Percentiles rank a stretch among this genome's conserved stretches.
These are phyloP conservation scores for Paramecium sexaurelia DNA, from an alignment of 73 alveolate genomes.

Conservation along the genomic window DNA sequence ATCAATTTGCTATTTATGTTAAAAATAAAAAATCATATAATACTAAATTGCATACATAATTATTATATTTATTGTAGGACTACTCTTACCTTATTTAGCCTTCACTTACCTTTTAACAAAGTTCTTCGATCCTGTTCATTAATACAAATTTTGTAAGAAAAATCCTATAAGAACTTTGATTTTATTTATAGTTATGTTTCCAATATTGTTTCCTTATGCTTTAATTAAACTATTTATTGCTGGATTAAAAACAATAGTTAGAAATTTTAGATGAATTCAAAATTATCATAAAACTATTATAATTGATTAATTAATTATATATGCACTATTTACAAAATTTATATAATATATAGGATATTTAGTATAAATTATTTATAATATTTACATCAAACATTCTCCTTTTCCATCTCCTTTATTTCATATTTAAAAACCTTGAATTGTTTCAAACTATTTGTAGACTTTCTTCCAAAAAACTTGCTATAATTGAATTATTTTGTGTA, in stretches of 20 bases:
- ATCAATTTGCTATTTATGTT: background rate
- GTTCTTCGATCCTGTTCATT: background rate
- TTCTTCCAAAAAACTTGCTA: too few species aligned
- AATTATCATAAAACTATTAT: background rate
- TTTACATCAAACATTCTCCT: slow-evolving; percentile 46
- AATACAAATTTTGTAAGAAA: background rate
- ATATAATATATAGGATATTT: too few species aligned
- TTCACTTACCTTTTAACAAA: background rate
- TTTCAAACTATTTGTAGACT: too few species aligned
- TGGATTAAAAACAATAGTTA: background rate
- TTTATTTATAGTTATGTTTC: background rate
- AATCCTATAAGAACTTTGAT: background rate
- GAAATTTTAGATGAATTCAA: background rate
- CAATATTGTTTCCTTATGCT: background rate
- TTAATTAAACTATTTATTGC: background rate
- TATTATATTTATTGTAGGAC: background rate
- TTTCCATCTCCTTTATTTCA: slow-evolving; percentile 67
- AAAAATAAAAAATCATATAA: background rate
- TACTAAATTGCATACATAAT: background rate
- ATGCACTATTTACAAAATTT: too few species aligned
- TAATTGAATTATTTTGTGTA: too few species aligned
- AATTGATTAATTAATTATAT: too few species aligned
- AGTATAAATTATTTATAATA: background rate
- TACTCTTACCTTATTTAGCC: background rate
- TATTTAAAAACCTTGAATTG: too few species aligned